These are phyloP conservation scores for Penicillium hesseltinei DNA, from an alignment of 2,329 filamentous ascomycete genomes.

Conservation along the genomic window DNA sequence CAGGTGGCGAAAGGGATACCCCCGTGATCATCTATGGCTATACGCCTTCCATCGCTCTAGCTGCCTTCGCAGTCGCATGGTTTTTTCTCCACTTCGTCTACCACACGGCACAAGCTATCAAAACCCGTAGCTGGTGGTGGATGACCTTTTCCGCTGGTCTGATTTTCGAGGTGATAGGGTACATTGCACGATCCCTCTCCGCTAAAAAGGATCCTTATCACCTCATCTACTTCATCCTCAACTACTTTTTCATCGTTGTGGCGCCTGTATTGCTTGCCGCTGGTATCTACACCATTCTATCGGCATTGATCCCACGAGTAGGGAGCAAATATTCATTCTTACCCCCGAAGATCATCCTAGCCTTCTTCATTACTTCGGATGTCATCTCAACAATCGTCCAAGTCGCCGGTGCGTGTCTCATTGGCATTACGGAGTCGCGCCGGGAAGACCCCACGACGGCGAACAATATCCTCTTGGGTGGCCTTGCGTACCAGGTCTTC, in stretches of 20 bases:
- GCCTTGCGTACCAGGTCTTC: constrained; percentile 1
- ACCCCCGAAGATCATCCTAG: constrained; percentile 10
- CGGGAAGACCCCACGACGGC: constrained; percentile 1
- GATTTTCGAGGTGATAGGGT: constrained; percentile 17
- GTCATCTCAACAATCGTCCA: constrained; percentile 19
- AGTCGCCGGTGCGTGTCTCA: constrained; percentile 11
- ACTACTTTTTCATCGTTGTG: constrained; percentile 19
- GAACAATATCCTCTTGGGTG: constrained; percentile 1
- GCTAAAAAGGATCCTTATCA: constrained; percentile 15
- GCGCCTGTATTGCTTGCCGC: constrained; percentile 16
- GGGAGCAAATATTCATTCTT: constrained; percentile 13
- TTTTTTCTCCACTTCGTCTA: constrained; percentile 16
- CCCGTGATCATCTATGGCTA: constrained; percentile 11
- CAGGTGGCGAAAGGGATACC: neutral
- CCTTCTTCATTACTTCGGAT: constrained; percentile 19
- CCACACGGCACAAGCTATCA: constrained; percentile 8
- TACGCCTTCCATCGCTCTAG: constrained; percentile 15
- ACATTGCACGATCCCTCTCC: constrained; percentile 15
- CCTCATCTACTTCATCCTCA: constrained; percentile 18
- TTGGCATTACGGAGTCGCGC: constrained; percentile 12
- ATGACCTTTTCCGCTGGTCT: constrained; percentile 14
- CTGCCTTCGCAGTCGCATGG: constrained; percentile 15
- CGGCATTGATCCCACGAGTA: constrained; percentile 12
- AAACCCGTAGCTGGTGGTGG: constrained; percentile 18
- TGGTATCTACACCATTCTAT: constrained; percentile 17